Percentiles rank a stretch among this genome's conserved stretches.
phyloP scores from a whole-genome alignment of 1,284 basidiomycete genomes.

The Apiotrichum mycotoxinovorans region DNA sequence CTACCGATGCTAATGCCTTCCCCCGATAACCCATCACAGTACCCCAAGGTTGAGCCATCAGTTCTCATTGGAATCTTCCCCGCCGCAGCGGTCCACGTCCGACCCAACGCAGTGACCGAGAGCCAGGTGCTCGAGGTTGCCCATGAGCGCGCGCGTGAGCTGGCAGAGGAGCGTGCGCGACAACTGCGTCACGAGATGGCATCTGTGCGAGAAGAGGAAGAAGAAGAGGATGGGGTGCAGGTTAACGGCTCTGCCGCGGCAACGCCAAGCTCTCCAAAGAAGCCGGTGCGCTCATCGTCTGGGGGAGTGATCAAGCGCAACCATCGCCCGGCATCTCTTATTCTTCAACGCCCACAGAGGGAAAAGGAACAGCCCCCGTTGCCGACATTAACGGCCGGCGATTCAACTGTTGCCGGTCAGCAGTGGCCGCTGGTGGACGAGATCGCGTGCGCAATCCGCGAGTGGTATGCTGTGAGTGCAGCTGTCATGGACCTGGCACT shows the following conservation, averaged over 20 bases:
- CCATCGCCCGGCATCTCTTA: constrained; percentile 37
- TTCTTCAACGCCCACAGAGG: constrained; percentile 16
- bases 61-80: constrained; percentile 97
- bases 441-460: constrained; percentile 89
- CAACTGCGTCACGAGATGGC: constrained; percentile 54
- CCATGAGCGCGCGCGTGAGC: constrained; percentile 29
- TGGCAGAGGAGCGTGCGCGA: constrained; percentile 28
- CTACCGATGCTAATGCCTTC: constrained; percentile 56
- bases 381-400: constrained; percentile 85
- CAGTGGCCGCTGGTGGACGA: constrained; percentile 91
- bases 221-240: constrained; percentile 51
- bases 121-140: constrained; percentile 74
- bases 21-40: constrained; percentile 10
- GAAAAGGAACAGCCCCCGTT: constrained; percentile 80
- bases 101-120: constrained; percentile 83
- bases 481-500: constrained; percentile 2
- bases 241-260: constrained; percentile 1
- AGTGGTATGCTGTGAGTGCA: constrained; percentile 75
- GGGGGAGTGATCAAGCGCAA: constrained; percentile 9
- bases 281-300: not conserved
- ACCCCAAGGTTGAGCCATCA: constrained; percentile 57
- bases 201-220: constrained; percentile 70
- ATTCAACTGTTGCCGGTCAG: constrained; percentile 78
- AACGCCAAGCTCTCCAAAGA: constrained; percentile 4
- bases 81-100: constrained; percentile 80